Base-by-base conservation (phyloP, 2,329 filamentous ascomycete species). In the Alternaria gaisen region DNA sequence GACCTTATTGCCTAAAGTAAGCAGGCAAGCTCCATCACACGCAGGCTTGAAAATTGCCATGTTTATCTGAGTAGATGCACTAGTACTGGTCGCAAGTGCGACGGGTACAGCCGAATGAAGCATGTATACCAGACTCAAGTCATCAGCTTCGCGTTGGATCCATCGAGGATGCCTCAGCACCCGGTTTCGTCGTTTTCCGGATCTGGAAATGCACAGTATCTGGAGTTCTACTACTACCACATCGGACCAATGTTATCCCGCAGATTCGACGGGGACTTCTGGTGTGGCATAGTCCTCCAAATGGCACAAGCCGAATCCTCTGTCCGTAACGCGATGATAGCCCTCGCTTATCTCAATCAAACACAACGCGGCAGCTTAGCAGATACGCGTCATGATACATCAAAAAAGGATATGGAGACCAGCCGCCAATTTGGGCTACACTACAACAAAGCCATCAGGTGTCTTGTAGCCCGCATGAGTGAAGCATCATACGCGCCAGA, bases 191-290 rank as follows among this genome's bases (percentile, higher is more conserved):
- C 16, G 8, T 18, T 26, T 50, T 43, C 61, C 30, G 56, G 57
- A 20, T 61, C 61, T 26, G 56, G 56, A 24, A 62, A 58, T 26
- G 52, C 65, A 36, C 43, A 52, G 12, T 67, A 69, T 36, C 51
- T 72, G 30, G 68, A 72, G n/a, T 84, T 81, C 75, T 84, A 85
- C 70, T 73, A 73, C 24, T 66, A 67, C 30, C 73, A 77, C 16
- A 81, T 77, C 3, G 68, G 68, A 0, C 58, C 67, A 2, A 83
- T 60, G 44, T 68, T 83, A 3, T 71, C 79, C 0, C 77, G 60
- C 40, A 62, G 43, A n/a, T 74, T 70, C 42, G 36, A 38, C 16
- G 7, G 16, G 16, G 36, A 38, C 7, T 38, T 38, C 6, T 38
- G 36, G 36, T 38, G 36, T 18, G 36, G 36, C 3, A 18, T 80